Conservation (phyloP, 768 basidiomycete genomes). For the Mycena indigotica region DNA sequence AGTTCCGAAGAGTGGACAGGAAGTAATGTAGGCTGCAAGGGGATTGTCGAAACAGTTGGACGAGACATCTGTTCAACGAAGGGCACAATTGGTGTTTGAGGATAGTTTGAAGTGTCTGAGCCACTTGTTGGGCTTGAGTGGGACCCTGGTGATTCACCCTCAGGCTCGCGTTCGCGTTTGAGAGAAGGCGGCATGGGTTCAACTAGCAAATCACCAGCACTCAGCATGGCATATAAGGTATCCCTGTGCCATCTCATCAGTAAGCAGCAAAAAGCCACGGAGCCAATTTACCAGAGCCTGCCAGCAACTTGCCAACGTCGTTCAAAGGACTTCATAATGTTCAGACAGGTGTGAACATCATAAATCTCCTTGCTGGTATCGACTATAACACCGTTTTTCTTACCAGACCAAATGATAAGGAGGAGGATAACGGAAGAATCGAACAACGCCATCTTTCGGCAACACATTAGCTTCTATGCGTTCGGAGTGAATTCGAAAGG, state of each 20-base stretch:
- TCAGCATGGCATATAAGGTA: conserved; percentile 53
- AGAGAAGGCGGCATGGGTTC: conserved; percentile 11
- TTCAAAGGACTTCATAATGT: conserved; percentile 32
- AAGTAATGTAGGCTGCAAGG: conserved; percentile 17
- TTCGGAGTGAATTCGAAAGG: background rate
- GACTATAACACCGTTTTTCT: conserved; percentile 40
- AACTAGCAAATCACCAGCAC: conserved; percentile 50
- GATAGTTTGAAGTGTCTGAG: background rate
- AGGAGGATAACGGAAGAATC: conserved; percentile 56
- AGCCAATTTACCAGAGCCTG: conserved; percentile 43
- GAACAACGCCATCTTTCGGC: conserved; percentile 51
- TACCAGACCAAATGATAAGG: conserved; percentile 58
- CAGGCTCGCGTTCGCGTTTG: conserved; percentile 15
- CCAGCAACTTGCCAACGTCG: conserved; percentile 48
- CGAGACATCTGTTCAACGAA: background rate
- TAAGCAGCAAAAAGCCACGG: background rate
- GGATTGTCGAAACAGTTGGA: background rate
- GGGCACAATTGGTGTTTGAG: background rate
- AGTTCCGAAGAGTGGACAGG: conserved; percentile 46
- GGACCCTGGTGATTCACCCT: background rate
- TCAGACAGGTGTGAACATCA: conserved; percentile 58
- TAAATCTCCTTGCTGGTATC: conserved; percentile 50
- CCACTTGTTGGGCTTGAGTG: background rate
- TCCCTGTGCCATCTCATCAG: conserved; percentile 39
- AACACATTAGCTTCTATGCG: background rate